Base-by-base conservation (phyloP, 2,329 filamentous ascomycete species). In the Graphium sp. region DNA sequence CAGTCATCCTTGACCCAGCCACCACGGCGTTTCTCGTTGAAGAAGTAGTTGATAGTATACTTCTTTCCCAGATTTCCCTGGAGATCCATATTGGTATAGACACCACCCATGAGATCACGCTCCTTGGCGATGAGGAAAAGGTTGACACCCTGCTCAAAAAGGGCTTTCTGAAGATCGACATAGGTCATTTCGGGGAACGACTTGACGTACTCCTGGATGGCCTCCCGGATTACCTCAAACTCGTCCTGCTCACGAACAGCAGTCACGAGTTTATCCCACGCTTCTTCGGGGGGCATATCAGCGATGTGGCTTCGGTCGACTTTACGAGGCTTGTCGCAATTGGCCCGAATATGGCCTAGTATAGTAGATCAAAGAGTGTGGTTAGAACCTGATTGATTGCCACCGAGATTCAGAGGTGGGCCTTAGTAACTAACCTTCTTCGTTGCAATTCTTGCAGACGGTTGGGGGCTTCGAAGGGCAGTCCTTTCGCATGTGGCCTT, bases 71-170 rank as follows among this genome's bases (percentile, higher is more conserved):
- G 53, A 35, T 76, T 67, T 5, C 76, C 76, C 41, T 81, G 74
- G 2, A 80, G 53, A 37, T 81, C 74, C 67, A 81, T 76, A 48
- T 77, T 74, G 34, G 71, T 78, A 38, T 73, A 62, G 5, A 70
- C 68, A 2, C 51, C 43, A 1, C 58, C 44, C 18, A 77, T 47
- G 5, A 59, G 45, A 19, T 63, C 50, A 37, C 66, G 63, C 53
- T 78, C 65, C 5, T 66, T 47, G 5, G 68, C 69, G 37, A 81
- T 74, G 30, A 82, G 50, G 49, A 62, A 74, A 10, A 77, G 49
- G 4, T 49, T 49, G 33, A 77, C 57, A 1, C 53, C 44, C 23
- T 66, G 53, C 2, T 48, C 39, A 6, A 75, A 67, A 43, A 82
- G 62, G 2, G 58, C 57, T 18, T 56, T 41, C 53, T 83, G 74